Conservation (phyloP, 2,329 filamentous ascomycete species). For the Fonsecaea pugnacius region DNA sequence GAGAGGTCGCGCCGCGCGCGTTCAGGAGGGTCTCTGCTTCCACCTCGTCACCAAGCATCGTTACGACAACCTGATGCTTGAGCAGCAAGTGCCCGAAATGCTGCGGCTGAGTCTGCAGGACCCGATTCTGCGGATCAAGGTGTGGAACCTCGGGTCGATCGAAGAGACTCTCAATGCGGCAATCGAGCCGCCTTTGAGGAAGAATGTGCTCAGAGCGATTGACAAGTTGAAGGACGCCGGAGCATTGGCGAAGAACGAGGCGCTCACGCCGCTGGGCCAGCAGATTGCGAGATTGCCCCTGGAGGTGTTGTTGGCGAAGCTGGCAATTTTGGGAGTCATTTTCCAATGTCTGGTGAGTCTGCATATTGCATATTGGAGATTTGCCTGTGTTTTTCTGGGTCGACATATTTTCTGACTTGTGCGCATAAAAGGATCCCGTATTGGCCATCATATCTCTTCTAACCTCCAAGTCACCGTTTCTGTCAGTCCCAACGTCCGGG, state of each 20-base stretch:
- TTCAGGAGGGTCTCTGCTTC: conserved; percentile 93
- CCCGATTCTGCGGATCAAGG: conserved; percentile 92
- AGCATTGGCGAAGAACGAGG: conserved; percentile 78
- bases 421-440: conserved; percentile 66
- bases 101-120: conserved; percentile 92
- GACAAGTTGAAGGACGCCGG: conserved; percentile 93
- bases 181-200: conserved; percentile 84
- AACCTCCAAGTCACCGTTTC: conserved; percentile 92
- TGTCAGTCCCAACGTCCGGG: conserved; percentile 81
- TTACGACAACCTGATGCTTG: conserved; percentile 72
- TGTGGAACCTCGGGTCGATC: conserved; percentile 92
- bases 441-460: conserved; percentile 91
- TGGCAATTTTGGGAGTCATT: conserved; percentile 81
- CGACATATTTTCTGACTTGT: neutral
- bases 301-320: conserved; percentile 92
- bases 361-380: neutral
- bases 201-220: conserved; percentile 90
- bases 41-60: conserved; percentile 91
- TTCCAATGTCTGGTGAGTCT: conserved; percentile 72
- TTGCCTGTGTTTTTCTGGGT: neutral
- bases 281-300: conserved; percentile 87
- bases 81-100: conserved; percentile 96
- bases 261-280: conserved; percentile 81
- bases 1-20: conserved; percentile 89
- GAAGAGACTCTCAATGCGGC: conserved; percentile 87